Conservation (phyloP, 2,329 filamentous ascomycete species). For the Arthrobotrys sinensis region DNA sequence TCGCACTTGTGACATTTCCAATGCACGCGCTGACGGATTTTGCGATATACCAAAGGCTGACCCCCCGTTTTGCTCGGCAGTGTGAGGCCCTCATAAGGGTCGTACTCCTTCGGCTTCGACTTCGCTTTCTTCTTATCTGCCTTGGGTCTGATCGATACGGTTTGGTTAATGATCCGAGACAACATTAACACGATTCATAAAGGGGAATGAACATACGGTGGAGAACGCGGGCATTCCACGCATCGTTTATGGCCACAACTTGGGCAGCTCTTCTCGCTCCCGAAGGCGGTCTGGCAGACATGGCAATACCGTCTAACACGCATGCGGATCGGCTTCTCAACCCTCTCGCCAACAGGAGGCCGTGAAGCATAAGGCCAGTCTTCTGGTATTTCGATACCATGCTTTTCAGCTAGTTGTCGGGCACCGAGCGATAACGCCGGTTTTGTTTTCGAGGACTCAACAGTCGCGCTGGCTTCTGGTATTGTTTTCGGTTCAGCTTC, state of each 20-base stretch:
- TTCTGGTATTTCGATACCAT: conserved; percentile 66
- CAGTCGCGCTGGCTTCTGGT: conserved; percentile 47
- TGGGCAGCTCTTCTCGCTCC: conserved; percentile 79
- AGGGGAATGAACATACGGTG: conserved; percentile 66
- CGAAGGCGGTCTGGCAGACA: conserved; percentile 82
- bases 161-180: not conserved
- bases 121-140: conserved; percentile 74
- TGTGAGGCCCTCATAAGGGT: conserved; percentile 69
- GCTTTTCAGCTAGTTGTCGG: conserved; percentile 67
- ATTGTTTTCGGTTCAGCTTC: conserved; percentile 51
- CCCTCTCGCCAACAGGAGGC: conserved; percentile 70
- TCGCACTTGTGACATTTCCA: conserved; percentile 83
- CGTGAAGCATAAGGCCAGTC: conserved; percentile 65
- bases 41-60: conserved; percentile 80
- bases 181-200: not conserved
- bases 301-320: conserved; percentile 85
- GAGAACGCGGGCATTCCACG: conserved; percentile 83
- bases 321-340: conserved; percentile 84
- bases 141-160: conserved; percentile 54
- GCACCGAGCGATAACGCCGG: conserved; percentile 64
- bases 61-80: conserved; percentile 77
- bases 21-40: conserved; percentile 80
- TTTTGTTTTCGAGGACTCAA: conserved; percentile 61
- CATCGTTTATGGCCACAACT: conserved; percentile 86
- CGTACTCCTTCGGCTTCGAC: conserved; percentile 67